Evolutionary conservation across 306 rosid species (phyloP).

Genomic region (Dalbergia oliveri): DNA sequence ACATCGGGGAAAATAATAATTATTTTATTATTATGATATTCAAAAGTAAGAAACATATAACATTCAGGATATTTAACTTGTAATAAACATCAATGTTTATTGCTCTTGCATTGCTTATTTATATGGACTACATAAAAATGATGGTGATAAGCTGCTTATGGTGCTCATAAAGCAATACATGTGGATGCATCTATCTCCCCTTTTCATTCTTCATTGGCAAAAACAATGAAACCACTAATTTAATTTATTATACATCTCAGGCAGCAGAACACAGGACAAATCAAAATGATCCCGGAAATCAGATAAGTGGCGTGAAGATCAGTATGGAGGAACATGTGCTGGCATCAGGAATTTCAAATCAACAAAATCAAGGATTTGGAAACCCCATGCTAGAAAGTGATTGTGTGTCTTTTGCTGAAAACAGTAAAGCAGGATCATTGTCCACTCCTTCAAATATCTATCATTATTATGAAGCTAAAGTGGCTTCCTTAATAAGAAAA

Average conservation of each 20-base stretch:
- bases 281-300: slow-evolving; percentile 57
- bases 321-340: slow-evolving; percentile 54
- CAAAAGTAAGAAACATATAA: not conserved
- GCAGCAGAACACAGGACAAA: slow-evolving; percentile 57
- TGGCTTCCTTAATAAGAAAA: slow-evolving; percentile 73
- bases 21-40: not conserved
- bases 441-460: slow-evolving; percentile 69
- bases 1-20: not conserved
- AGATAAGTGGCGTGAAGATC: slow-evolving; percentile 59
- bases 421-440: slow-evolving; percentile 58
- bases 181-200: too few species aligned
- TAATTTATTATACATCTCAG: slow-evolving; percentile 53
- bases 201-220: not conserved
- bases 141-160: too few species aligned
- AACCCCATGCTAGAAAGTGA: slow-evolving; percentile 54
- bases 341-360: slow-evolving; percentile 62
- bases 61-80: too few species aligned
- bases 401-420: slow-evolving; percentile 59
- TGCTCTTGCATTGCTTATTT: too few species aligned
- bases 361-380: slow-evolving; percentile 58
- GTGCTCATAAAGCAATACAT: too few species aligned
- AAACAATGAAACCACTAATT: not conserved
- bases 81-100: too few species aligned
- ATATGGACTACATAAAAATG: too few species aligned
- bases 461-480: slow-evolving; percentile 78